Evolutionary conservation across 2,329 filamentous ascomycete genomes (phyloP).

Genomic region (Monilinia fructicola): DNA sequence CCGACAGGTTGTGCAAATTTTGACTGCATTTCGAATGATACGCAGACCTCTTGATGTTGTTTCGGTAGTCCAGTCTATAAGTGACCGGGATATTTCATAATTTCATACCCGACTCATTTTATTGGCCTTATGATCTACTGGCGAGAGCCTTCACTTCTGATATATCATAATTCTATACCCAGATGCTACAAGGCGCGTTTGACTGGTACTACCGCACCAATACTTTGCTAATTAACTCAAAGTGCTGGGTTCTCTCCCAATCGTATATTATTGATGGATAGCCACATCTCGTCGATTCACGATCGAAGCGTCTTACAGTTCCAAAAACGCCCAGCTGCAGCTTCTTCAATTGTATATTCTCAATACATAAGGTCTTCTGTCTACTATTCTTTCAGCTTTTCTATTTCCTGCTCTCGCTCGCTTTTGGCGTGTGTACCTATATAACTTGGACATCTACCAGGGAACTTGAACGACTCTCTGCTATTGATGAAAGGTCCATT

Average conservation of each 20-base stretch:
- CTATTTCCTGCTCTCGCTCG: not conserved
- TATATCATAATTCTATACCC: constrained; percentile 10
- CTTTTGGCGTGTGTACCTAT: not conserved
- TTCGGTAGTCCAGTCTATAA: not conserved
- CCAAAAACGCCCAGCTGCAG: not conserved
- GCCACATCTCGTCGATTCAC: constrained; percentile 6
- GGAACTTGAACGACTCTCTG: not conserved
- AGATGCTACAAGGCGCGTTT: constrained; percentile 3
- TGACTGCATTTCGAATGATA: not conserved
- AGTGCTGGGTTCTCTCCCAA: not conserved
- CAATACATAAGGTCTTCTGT: not conserved
- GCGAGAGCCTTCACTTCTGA: constrained; percentile 4
- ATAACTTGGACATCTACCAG: not conserved
- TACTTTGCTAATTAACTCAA: not conserved
- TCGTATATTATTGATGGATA: not conserved
- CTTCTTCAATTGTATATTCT: not conserved
- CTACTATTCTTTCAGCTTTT: not conserved
- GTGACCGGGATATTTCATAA: not conserved
- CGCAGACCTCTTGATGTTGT: no score
- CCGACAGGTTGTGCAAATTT: constrained; percentile 3
- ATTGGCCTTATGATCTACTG: constrained; percentile 3
- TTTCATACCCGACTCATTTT: not conserved
- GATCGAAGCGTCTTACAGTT: not conserved
- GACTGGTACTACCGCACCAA: constrained; percentile 10
- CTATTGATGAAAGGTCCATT: not conserved